phyloP scores from a whole-genome alignment of 1,139 yeast species.

The Tardiomyces digboiensis region DNA sequence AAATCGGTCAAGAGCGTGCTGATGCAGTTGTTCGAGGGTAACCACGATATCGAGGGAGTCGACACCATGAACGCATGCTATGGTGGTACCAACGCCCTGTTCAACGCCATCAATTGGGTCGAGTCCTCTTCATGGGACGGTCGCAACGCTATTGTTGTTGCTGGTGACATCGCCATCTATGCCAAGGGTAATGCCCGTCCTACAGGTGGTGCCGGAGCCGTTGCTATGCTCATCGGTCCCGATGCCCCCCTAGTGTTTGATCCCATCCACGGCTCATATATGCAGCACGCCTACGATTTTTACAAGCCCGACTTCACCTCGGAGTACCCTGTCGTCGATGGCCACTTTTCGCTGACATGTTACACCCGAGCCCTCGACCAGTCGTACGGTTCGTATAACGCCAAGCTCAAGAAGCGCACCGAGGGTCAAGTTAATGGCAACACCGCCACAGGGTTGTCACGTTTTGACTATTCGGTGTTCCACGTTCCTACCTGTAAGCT shows the following conservation, averaged over 20 bases:
- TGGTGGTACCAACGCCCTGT: slow-evolving; percentile 95
- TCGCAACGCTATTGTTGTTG: slow-evolving; percentile 92
- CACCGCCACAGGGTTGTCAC: slow-evolving; percentile 36
- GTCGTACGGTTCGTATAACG: slow-evolving; percentile 75
- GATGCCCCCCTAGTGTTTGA: slow-evolving; percentile 97
- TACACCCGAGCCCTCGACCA: slow-evolving; percentile 90
- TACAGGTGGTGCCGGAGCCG: slow-evolving; percentile 99
- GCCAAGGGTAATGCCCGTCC: slow-evolving; percentile 98
- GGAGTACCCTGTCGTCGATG: slow-evolving; percentile 97
- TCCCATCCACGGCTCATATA: slow-evolving; percentile 76
- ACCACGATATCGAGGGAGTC: slow-evolving; percentile 89
- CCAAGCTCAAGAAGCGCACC: slow-evolving; percentile 51
- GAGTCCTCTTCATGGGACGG: slow-evolving; percentile 99
- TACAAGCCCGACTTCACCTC: slow-evolving; percentile 96
- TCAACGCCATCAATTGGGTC: slow-evolving; percentile 93
- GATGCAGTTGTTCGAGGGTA: slow-evolving; percentile 89
- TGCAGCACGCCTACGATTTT: slow-evolving; percentile 97
- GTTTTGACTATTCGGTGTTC: slow-evolving; percentile 93
- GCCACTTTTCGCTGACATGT: slow-evolving; percentile 91
- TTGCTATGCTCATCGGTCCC: slow-evolving; percentile 93
- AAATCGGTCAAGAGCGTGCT: slow-evolving; percentile 94
- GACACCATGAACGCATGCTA: slow-evolving; percentile 98
- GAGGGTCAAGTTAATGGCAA: slow-evolving; percentile 13
- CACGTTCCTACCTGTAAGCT: slow-evolving; percentile 98
- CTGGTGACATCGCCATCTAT: slow-evolving; percentile 97